phyloP scores from a whole-genome alignment of 169 alveolate genomes.

The Plasmodium coatneyi region DNA sequence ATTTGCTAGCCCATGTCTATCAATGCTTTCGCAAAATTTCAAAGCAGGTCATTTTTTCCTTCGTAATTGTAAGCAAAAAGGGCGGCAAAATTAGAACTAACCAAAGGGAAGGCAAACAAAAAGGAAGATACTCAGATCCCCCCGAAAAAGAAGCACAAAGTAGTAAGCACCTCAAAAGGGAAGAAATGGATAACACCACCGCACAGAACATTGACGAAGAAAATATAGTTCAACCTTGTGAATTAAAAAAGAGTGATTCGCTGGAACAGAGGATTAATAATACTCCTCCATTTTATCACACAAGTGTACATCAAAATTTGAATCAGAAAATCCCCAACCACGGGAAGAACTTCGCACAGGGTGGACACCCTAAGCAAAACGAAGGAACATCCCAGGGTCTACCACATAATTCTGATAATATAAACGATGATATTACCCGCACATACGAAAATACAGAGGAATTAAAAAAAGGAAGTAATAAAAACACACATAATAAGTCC shows the following conservation, averaged over 20 bases:
- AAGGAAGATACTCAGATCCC: not conserved
- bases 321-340: not conserved
- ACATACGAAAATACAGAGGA: not conserved
- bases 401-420: not conserved
- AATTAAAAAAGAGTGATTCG: not conserved
- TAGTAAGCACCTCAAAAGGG: not conserved
- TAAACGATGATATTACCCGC: not conserved
- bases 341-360: not conserved
- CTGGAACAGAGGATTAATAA: not conserved
- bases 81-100: not conserved
- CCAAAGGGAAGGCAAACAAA: slow-evolving; percentile 1
- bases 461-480: not conserved
- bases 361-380: not conserved
- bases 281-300: not conserved
- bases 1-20: slow-evolving; percentile 50
- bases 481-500: not conserved
- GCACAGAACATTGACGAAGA: not conserved
- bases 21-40: slow-evolving; percentile 70
- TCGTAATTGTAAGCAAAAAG: slow-evolving; percentile 17
- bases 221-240: not conserved
- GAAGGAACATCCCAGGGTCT: not conserved
- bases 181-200: not conserved
- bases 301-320: not conserved
- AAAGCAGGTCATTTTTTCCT: slow-evolving; percentile 63
- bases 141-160: not conserved